Evolutionary conservation across 495 filamentous ascomycete species (phyloP), one percentile per base, ranked within the genome.

Genomic region (Achaetomiella virescens): DNA sequence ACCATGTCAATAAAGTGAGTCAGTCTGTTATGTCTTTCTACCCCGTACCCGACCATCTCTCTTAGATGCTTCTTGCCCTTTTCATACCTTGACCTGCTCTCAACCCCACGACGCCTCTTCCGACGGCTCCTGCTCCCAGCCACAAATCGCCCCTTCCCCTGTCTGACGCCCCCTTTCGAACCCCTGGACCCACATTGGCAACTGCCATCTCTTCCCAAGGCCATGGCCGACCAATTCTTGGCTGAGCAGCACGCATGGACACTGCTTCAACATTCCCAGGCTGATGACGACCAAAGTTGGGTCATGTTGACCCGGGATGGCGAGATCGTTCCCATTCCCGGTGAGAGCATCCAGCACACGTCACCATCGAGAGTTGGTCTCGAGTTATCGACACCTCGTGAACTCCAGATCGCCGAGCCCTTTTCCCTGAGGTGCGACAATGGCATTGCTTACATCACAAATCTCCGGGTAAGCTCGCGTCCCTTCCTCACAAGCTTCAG

Each of bases 381-480:
- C 20, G 72, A 67, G 46, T 60, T 79, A 50, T 71, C 71, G 15
- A 71, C 73, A 12, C 74, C 73, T 7, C 67, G 66, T n/a, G 69
- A 75, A 42, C 70, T 77, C 21, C 62, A 67, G 17, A 67, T 66
- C n/a, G 57, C 71, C 61, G 58, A 75, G 61, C 75, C 75, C 3
- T 72, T 76, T 55, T 68, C 68, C 22, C 59, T 75, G 52, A 78
- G 76, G 66, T 74, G 72, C 55, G 72, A 75, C 55, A 73, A 64
- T 44, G 76, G 76, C 31, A 69, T 75, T n/a, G 71, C 87, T 15
- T 89, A 88, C 69, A 84, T 98, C 61, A 97, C 93, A 37, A 98
- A 93, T 61, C 88, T 95, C 71, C 75, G 93, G 69, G 91, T 96
- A 74, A 62, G 80, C 48, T 15, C 42, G 36, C n/a, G 24, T 8